Conservation (phyloP, 306 rosid species). For the Arachis hypogaea region DNA sequence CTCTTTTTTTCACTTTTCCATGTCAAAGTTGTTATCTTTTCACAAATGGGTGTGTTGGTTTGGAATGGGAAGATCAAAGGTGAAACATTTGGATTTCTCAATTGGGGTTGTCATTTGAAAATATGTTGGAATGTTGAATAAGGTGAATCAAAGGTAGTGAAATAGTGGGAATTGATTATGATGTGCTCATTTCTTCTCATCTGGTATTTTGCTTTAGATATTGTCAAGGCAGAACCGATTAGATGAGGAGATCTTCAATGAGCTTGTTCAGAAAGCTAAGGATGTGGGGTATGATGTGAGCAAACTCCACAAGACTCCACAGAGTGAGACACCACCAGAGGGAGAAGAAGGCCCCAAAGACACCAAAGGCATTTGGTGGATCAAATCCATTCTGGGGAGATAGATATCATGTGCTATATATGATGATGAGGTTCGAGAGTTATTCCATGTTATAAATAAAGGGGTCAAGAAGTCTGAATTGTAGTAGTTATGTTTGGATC, state of each 20-base stretch:
- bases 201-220: constrained; percentile 50
- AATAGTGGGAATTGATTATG: not conserved
- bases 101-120: not conserved
- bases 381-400: constrained; percentile 68
- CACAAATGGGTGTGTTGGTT: not conserved
- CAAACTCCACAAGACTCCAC: constrained; percentile 88
- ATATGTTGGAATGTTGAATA: not conserved
- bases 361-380: constrained; percentile 83
- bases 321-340: constrained; percentile 72
- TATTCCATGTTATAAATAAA: constrained; percentile 32
- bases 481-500: constrained; percentile 11
- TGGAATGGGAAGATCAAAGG: constrained; percentile 9
- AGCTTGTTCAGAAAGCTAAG: constrained; percentile 64
- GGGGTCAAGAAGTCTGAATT: constrained; percentile 14
- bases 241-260: constrained; percentile 64
- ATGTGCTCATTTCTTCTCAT: not conserved
- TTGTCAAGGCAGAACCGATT: constrained; percentile 60
- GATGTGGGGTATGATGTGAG: constrained; percentile 79
- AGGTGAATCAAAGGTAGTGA: not conserved
- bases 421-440: constrained; percentile 14
- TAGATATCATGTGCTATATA: constrained; percentile 18
- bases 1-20: not conserved
- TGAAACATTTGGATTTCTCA: not conserved
- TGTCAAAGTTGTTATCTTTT: not conserved
- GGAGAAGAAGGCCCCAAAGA: constrained; percentile 58